Conservation (phyloP, 1,284 basidiomycete species). For the Leccinum solheimii region DNA sequence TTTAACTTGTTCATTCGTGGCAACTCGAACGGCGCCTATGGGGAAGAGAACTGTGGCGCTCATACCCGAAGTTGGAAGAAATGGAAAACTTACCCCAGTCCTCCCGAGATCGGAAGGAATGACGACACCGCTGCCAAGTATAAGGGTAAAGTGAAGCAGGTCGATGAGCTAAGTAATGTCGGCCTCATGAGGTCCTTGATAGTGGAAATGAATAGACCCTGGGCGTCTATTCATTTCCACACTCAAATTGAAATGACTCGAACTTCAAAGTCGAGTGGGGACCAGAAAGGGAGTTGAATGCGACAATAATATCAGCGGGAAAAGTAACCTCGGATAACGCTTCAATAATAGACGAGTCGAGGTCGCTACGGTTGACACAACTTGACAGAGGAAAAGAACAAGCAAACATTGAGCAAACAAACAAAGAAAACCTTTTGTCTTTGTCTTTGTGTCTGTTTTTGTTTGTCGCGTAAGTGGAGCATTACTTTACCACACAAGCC, state of each 20-base stretch:
- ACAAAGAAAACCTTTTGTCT: background rate
- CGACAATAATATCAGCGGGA: background rate
- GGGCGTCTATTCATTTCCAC: background rate
- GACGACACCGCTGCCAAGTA: background rate
- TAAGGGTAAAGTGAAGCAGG: background rate
- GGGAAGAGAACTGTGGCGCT: background rate
- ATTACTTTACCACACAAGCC: slow-evolving; percentile 18
- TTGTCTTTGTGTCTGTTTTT: slow-evolving; percentile 1
- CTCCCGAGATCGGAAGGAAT: background rate
- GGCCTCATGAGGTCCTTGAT: background rate
- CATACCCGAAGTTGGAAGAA: background rate
- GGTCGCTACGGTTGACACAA: slow-evolving; percentile 2
- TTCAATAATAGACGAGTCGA: background rate
- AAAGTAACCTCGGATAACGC: background rate
- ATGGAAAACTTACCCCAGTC: background rate
- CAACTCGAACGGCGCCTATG: background rate
- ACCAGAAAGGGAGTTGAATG: slow-evolving; percentile 2
- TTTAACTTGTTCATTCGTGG: background rate
- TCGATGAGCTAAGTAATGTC: background rate
- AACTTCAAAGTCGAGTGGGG: slow-evolving; percentile 13
- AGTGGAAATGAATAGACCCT: background rate
- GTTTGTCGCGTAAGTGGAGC: slow-evolving; percentile 8
- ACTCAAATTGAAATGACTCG: slow-evolving; percentile 6
- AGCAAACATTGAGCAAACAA: slow-evolving; percentile 1
- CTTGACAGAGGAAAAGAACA: slow-evolving; percentile 2